Base-by-base conservation (phyloP, 176 grass and related monocot genomes). In the Raddia guianensis region DNA sequence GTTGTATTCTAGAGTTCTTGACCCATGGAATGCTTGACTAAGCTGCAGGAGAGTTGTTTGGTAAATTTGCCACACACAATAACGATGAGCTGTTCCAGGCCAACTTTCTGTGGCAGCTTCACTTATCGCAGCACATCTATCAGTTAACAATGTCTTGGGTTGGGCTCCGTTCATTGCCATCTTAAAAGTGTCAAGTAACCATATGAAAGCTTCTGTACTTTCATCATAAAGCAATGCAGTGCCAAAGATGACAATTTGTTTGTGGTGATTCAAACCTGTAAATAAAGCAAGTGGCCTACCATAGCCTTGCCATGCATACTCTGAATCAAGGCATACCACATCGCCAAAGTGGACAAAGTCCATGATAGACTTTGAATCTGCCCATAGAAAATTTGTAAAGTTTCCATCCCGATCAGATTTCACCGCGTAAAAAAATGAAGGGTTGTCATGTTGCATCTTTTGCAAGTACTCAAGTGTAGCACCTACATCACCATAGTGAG, bases 31-130 rank as follows among this genome's bases (percentile, higher is more conserved):
- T 82, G 89, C 91, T 84, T 90, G 91, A 79, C 85, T 92, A 72
- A 94, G 79, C 65, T 94, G 85, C 64, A 86, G 83, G 83, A 90
- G 89, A 73, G 94, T 76, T 89, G 77, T 90, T 86, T 85, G 94
- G 75, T 94, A 94, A 92, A 97, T 90, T 83, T 97, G 89, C 94
- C 94, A 94, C 20, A 94, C 89, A 88, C 94, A 97, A 52, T 88
- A 94, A 80, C 91, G 87, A 86, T 92, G 91, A 55, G 66, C 33
- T 4, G 89, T 90, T 33, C 59, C 72, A 63, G 89, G 82, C 83
- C 87, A 92, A 71, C 63, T 79, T 61, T 78, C 74, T 73, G 54
- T 72, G 76, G 90, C 76, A 75, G 87, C 89, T 73, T 94, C 94
- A 68, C 74, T 83, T 57, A 90, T 86, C 9, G 18, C 68, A 72